Evolutionary conservation across 345 rosid species (phyloP), one percentile per base, ranked within the genome.

Genomic region (Populus euphratica): DNA sequence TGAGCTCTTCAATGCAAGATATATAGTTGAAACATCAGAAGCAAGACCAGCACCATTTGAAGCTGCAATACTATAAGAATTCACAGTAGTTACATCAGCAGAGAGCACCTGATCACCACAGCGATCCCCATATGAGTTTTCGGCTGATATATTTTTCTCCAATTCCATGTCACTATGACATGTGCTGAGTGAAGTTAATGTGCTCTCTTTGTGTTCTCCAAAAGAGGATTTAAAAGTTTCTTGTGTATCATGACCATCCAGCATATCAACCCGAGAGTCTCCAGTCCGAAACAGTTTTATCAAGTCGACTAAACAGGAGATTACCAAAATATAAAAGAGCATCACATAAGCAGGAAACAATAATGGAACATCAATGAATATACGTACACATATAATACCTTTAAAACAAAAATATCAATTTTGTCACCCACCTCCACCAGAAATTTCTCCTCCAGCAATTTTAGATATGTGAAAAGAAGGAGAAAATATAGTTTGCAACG

Each of bases 1-100:
- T 16, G 98, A 92, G 87, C 88, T 94, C 82, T 91, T 96, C 98
- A 96, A 92, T 36, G 99, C 97, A 82, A 91, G 89, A 86, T 94
- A 93, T 85, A 96, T 93, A 36, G 99, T 93, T 67, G 99, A 93
- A 76, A 91, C 97, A 80, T 90, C 94, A 73, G 96, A 86, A 52
- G 94, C 87, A 69, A 91, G 91, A 72, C 61, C 79, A 41, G 74
- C 83, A 50, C 88, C 93, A 69, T 78, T 86, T 52, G 87, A 73
- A 85, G 88, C 97, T 85, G 79, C 83, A 83, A 81, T 82, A 81
- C 73, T 41, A 56, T 79, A 69, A 81, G 88, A 77, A 82, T 76
- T 79, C 39, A 77, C 76, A 69, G 86, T 72, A 83, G 74, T 81
- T 64, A 83, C 31, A 81, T 82, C 90, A 11, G 81, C 70, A 70